These are phyloP conservation scores for Fusarium udum DNA, from an alignment of 2,329 filamentous ascomycete genomes.

Conservation along the genomic window DNA sequence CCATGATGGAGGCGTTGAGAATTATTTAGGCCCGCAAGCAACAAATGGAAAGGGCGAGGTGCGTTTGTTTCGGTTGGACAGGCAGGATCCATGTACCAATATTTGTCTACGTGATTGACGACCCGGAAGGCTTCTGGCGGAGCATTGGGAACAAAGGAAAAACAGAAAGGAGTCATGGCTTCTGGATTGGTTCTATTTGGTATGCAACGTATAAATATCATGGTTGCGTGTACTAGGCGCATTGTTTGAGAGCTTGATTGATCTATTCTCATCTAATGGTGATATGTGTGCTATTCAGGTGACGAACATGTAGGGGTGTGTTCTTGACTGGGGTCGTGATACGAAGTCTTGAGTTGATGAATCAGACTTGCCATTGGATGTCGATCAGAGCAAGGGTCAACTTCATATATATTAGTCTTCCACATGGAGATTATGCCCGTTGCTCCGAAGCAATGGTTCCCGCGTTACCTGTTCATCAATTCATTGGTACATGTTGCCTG, in stretches of 20 bases:
- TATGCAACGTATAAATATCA: constrained; percentile 29
- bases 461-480: background rate
- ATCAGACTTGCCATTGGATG: background rate
- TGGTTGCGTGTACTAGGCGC: constrained; percentile 9
- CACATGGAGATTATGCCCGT: background rate
- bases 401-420: background rate
- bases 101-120: constrained; percentile 30
- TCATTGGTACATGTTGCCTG: background rate
- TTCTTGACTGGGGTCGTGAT: background rate
- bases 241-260: background rate
- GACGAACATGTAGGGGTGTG: background rate
- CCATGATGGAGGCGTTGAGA: constrained; percentile 30
- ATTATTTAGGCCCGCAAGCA: constrained; percentile 6
- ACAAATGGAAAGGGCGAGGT: constrained; percentile 10
- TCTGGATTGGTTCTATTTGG: background rate
- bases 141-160: constrained; percentile 23
- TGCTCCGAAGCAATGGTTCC: background rate
- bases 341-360: background rate
- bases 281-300: background rate
- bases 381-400: background rate
- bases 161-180: constrained; percentile 22
- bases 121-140: constrained; percentile 18
- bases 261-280: background rate
- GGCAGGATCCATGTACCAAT: constrained; percentile 34
- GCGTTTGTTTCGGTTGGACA: constrained; percentile 16